Percentiles rank a stretch among this genome's conserved stretches.
These are phyloP conservation scores for Penicillium parvum DNA, from an alignment of 495 filamentous ascomycete species.

Conservation along the genomic window DNA sequence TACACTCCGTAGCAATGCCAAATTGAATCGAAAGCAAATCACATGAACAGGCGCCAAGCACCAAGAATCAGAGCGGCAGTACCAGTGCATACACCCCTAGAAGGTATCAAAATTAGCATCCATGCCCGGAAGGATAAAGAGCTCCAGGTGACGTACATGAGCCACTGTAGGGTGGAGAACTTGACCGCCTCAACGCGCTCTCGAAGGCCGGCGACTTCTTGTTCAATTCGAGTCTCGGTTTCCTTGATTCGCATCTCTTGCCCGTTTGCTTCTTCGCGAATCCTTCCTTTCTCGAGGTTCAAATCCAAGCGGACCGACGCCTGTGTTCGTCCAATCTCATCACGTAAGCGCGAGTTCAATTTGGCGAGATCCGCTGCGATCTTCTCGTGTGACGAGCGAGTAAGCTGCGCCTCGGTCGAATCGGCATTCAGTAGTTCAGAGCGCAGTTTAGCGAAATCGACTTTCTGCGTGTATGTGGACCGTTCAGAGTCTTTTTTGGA, in stretches of 20 bases:
- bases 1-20: conserved; percentile 24
- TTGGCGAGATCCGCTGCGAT: conserved; percentile 93
- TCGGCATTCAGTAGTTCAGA: conserved; percentile 89
- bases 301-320: conserved; percentile 86
- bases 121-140: neutral
- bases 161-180: conserved; percentile 95
- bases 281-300: conserved; percentile 94
- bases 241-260: conserved; percentile 99
- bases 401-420: conserved; percentile 82
- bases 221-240: conserved; percentile 97
- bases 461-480: conserved; percentile 95
- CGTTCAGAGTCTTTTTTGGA: conserved; percentile 50
- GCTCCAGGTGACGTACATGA: conserved; percentile 57
- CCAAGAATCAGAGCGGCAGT: conserved; percentile 91
- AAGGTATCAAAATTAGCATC: conserved; percentile 24
- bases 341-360: conserved; percentile 77
- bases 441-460: conserved; percentile 98
- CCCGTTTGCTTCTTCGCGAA: conserved; percentile 92
- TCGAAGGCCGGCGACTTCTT: conserved; percentile 85
- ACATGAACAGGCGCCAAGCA: conserved; percentile 88
- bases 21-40: conserved; percentile 14
- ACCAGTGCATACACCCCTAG: conserved; percentile 83
- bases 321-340: conserved; percentile 92
- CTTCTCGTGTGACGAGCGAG: conserved; percentile 85
- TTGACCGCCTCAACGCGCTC: conserved; percentile 96